Conservation (phyloP, 1,139 yeast species). For the Blastobotrys illinoisensis region DNA sequence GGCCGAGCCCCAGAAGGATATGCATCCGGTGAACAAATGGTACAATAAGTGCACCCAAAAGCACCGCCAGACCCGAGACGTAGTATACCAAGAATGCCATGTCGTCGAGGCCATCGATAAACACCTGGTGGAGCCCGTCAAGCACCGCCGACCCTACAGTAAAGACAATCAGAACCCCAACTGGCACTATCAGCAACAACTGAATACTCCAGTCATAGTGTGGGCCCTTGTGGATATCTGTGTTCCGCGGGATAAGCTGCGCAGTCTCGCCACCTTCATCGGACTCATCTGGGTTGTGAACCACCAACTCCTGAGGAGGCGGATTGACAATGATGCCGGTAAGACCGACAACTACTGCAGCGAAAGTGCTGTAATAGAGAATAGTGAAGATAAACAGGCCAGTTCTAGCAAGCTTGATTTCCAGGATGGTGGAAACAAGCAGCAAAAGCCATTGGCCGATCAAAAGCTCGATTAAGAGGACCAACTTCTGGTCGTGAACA, state of each 20-base stretch:
- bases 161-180: conserved; percentile 50
- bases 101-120: conserved; percentile 54
- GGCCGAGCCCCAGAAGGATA: conserved; percentile 41
- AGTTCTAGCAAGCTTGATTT: conserved; percentile 45
- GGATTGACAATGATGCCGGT: conserved; percentile 34
- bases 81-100: conserved; percentile 45
- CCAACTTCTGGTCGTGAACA: conserved; percentile 67
- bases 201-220: conserved; percentile 76
- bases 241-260: background rate
- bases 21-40: conserved; percentile 73
- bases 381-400: conserved; percentile 56
- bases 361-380: conserved; percentile 46
- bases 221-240: background rate
- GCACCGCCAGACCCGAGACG: conserved; percentile 36
- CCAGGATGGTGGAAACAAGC: conserved; percentile 44
- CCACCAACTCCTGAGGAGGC: conserved; percentile 17
- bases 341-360: conserved; percentile 53
- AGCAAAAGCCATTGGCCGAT: conserved; percentile 52
- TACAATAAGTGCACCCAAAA: conserved; percentile 52
- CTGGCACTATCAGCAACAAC: conserved; percentile 59
- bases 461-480: conserved; percentile 55
- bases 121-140: conserved; percentile 62
- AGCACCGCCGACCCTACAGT: conserved; percentile 44
- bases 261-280: background rate
- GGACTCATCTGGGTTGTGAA: conserved; percentile 14